phyloP scores from a whole-genome alignment of 352 stramenopile species.

The Nothophytophthora sp. region DNA sequence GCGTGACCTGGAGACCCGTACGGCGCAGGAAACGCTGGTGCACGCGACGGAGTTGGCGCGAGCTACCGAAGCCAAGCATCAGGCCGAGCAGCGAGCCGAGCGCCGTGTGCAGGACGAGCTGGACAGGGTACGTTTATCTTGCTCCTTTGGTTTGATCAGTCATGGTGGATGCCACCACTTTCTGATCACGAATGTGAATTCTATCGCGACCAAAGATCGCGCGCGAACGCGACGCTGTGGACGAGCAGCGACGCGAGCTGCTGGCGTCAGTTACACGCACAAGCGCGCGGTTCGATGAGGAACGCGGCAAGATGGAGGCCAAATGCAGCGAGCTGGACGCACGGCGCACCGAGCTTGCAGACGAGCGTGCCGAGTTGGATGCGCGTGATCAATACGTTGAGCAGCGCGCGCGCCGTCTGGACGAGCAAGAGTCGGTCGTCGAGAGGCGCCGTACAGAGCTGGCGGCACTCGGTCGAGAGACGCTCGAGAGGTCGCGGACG shows the following conservation, averaged over 20 bases:
- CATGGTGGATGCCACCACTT: too few relatives aligned
- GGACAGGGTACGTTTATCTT: slow-evolving; percentile 30
- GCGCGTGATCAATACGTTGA: slow-evolving; percentile 44
- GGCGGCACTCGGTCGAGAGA: slow-evolving; percentile 60
- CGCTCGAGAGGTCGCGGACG: slow-evolving; percentile 53
- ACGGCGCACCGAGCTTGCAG: slow-evolving; percentile 52
- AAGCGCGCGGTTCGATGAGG: slow-evolving; percentile 62
- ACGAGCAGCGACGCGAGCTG: slow-evolving; percentile 73
- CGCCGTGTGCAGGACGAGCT: slow-evolving; percentile 63
- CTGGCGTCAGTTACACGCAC: slow-evolving; percentile 52
- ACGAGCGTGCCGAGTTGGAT: slow-evolving; percentile 61
- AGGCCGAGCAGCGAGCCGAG: slow-evolving; percentile 63
- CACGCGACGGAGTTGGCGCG: slow-evolving; percentile 41
- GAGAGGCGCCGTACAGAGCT: slow-evolving; percentile 57
- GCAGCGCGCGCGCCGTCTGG: slow-evolving; percentile 49
- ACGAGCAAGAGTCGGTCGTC: slow-evolving; percentile 44
- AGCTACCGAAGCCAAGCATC: slow-evolving; percentile 29
- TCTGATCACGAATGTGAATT: too few relatives aligned
- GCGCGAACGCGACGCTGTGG: slow-evolving; percentile 67
- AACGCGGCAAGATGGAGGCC: slow-evolving; percentile 67
- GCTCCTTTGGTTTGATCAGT: too few relatives aligned
- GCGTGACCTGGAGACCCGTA: slow-evolving; percentile 49
- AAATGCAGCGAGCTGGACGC: slow-evolving; percentile 57
- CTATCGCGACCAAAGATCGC: too few relatives aligned
- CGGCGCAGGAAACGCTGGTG: slow-evolving; percentile 38